Evolutionary conservation across 345 rosid genomes (phyloP), one percentile per base, ranked within the genome.

Genomic region (Populus davidiana): DNA sequence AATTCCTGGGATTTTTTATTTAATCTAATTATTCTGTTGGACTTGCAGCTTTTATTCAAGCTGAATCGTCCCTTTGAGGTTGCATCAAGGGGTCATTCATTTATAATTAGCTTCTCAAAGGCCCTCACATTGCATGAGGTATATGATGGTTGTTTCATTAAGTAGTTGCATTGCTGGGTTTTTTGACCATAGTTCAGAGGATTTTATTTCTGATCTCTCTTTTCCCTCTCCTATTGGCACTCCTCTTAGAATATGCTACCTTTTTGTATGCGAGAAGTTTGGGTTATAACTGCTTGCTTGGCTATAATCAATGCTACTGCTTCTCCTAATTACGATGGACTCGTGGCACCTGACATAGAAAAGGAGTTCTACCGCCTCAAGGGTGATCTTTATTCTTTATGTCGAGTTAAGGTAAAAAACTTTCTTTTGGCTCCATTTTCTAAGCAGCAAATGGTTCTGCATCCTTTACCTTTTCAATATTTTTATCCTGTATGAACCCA

Each of bases 371-470:
- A 89, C 82, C 94, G 95, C 71, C 87, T 93, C 78, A 92, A 85
- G 81, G 98, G 99, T 78, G 99, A 96, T 89, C 97, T 96, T 73
- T 92, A 90, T 91, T 96, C 97, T 0, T 81, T 93, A 71, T 91
- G 98, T 78, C 91, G 98, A 87, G 83, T 87, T 59, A 93, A 96
- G 99, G 99, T 96, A 80, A 78, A 44, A 39, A 33, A 73, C 71
- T 80, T 43, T 70, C 72, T 35, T 21, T 70, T 62, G 33, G 35
- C 23, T 71, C n/a, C 35, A 9, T 41, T 43, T 20, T 47, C 49
- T 31, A 59, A 61, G 33, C 31, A 36, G n/a, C 16, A 33, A 18
- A 35, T 38, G 25, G 25, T 76, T 39, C n/a, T 13, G 21, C 66
- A 8, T 6, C 47, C 23, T 44, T 77, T 6, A n/a, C 33, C 69